Conservation (phyloP, 768 basidiomycete species). For the Pleurotus eryngii region DNA sequence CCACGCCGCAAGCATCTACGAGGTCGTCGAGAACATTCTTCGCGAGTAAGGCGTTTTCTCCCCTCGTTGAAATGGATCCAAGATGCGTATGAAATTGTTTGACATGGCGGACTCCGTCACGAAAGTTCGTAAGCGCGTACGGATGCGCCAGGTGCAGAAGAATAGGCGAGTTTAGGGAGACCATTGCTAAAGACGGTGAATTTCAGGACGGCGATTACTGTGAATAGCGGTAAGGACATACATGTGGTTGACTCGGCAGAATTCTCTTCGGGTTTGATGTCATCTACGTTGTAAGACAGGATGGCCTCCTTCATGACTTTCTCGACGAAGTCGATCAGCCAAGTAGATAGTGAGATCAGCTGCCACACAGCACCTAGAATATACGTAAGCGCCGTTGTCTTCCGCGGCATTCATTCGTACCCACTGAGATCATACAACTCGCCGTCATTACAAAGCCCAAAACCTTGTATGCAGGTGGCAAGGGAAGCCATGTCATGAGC, state of each 20-base stretch:
- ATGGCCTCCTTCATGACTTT: slow-evolving; percentile 55
- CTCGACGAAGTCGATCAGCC: slow-evolving; percentile 62
- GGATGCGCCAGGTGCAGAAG: slow-evolving; percentile 66
- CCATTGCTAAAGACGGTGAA: slow-evolving; percentile 8
- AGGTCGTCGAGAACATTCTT: slow-evolving; percentile 60
- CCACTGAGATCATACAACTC: slow-evolving; percentile 64
- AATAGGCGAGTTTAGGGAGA: slow-evolving; percentile 27
- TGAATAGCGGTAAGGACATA: background rate
- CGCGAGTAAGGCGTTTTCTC: slow-evolving; percentile 63
- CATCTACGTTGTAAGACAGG: slow-evolving; percentile 25
- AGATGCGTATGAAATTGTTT: slow-evolving; percentile 55
- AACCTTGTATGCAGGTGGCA: slow-evolving; percentile 55
- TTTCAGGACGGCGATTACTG: slow-evolving; percentile 7
- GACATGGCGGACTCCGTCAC: slow-evolving; percentile 50
- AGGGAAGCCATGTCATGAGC: slow-evolving; percentile 68
- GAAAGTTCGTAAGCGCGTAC: slow-evolving; percentile 49
- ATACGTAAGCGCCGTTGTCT: background rate
- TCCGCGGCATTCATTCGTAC: slow-evolving; percentile 7
- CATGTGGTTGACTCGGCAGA: background rate
- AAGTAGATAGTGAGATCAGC: slow-evolving; percentile 56
- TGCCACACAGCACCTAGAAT: slow-evolving; percentile 64
- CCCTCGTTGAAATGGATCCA: slow-evolving; percentile 47
- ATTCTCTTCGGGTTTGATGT: slow-evolving; percentile 7
- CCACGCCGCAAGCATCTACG: slow-evolving; percentile 62
- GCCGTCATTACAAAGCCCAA: slow-evolving; percentile 62